Evolutionary conservation across 1,284 basidiomycete genomes (phyloP).

Genomic region (Naganishia cerealis): DNA sequence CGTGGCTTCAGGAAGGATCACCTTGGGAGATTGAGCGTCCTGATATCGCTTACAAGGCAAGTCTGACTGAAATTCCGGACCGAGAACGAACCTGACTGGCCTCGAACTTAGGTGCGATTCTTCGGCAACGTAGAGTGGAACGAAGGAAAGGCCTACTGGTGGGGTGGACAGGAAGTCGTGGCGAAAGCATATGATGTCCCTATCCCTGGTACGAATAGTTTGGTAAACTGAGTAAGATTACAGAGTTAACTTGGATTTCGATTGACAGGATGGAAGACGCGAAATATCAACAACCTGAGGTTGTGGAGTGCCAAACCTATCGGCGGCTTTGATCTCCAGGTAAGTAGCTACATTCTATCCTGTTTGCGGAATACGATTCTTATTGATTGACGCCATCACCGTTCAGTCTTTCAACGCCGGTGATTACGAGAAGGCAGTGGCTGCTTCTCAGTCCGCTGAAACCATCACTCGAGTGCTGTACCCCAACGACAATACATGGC

Average conservation of each 20-base stretch:
- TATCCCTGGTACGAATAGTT: constrained; percentile 65
- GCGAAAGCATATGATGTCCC: constrained; percentile 88
- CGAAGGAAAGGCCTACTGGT: constrained; percentile 67
- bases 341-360: constrained; percentile 3
- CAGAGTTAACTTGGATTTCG: background rate
- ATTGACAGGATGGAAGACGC: constrained; percentile 48
- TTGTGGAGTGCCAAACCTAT: constrained; percentile 73
- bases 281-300: constrained; percentile 54
- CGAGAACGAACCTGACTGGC: background rate
- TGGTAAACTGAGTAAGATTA: background rate
- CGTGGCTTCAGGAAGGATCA: constrained; percentile 76
- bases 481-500: constrained; percentile 57
- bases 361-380: background rate
- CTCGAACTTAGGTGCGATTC: constrained; percentile 64
- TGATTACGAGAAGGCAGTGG: constrained; percentile 82
- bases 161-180: constrained; percentile 84
- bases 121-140: constrained; percentile 75
- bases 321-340: constrained; percentile 76
- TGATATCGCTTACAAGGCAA: constrained; percentile 68
- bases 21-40: constrained; percentile 78
- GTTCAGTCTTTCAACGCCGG: constrained; percentile 61
- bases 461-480: constrained; percentile 86
- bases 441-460: constrained; percentile 79
- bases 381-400: background rate
- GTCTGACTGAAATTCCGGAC: background rate